These are phyloP conservation scores for Dissophora globulifera DNA, from an alignment of 192 early-diverging fungal species.

Conservation along the genomic window DNA sequence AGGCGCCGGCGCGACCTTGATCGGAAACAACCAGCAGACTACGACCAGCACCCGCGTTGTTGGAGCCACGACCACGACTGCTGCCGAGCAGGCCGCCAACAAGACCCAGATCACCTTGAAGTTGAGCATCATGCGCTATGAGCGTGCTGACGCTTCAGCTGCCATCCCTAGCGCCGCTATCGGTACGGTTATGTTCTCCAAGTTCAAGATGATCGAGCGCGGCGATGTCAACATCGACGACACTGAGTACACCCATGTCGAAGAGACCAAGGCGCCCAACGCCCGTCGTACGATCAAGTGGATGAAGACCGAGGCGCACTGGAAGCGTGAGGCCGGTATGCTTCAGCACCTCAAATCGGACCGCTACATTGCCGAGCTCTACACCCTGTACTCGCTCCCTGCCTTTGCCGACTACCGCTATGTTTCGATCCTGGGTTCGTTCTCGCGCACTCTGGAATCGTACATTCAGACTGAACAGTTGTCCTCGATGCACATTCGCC, in stretches of 20 bases:
- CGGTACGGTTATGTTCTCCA: slow-evolving; percentile 48
- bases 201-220: slow-evolving; percentile 50
- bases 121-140: slow-evolving; percentile 54
- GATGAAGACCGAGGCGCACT: slow-evolving; percentile 54
- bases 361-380: slow-evolving; percentile 45
- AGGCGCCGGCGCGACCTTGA: slow-evolving; percentile 42
- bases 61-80: slow-evolving; percentile 36
- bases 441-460: slow-evolving; percentile 44
- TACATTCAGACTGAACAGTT: slow-evolving; percentile 39
- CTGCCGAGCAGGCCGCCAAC: slow-evolving; percentile 52
- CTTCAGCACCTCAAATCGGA: slow-evolving; percentile 53
- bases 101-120: slow-evolving; percentile 53
- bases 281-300: slow-evolving; percentile 48
- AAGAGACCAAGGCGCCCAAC: slow-evolving; percentile 37
- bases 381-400: slow-evolving; percentile 49
- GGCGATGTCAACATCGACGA: slow-evolving; percentile 49
- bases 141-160: slow-evolving; percentile 44
- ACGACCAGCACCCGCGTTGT: slow-evolving; percentile 50
- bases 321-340: slow-evolving; percentile 56
- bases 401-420: slow-evolving; percentile 52
- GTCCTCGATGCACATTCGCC: slow-evolving; percentile 31
- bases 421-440: slow-evolving; percentile 43
- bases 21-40: slow-evolving; percentile 51
- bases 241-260: slow-evolving; percentile 43
- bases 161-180: slow-evolving; percentile 40